Evolutionary conservation across 352 stramenopile genomes (phyloP), one percentile per base, ranked within the genome.

Genomic region (Pythium coloratum): DNA sequence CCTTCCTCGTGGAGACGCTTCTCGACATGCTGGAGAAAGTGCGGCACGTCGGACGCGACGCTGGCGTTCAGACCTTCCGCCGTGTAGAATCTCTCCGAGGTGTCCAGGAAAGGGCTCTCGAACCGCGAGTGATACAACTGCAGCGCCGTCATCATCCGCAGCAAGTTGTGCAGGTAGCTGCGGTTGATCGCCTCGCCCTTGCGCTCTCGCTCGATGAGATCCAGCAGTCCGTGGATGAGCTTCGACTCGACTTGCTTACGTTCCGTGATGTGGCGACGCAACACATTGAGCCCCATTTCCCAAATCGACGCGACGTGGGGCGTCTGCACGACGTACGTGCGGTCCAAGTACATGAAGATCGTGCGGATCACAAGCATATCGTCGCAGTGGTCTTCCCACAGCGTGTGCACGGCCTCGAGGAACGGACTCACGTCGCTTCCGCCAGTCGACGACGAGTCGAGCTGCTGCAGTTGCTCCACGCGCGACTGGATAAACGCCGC

Each of bases 281-380:
- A 64, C 13, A 89, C 46, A 12, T 88, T 79, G 16, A 98, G 77
- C 10, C 92, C 93, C 78, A 98, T 88, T 55, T 98, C 93, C 88
- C 90, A 98, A 56, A 98, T 96, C 44, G 87, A 94, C 28, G 80
- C 77, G 26, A 97, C 81, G 60, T 88, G 86, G 10, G 83, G 77
- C 34, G 86, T 91, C 73, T 93, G 86, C 73, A 96, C 92, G 18
- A 96, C 84, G 69, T 96, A 95, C 50, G 89, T 96, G 38, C 91
- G 82, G 72, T 98, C 93, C 50, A 98, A 70, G 59, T 97, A 98
- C 40, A 98, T 76, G 64, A 98, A 98, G 46, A 98, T 96, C 59
- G 90, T 97, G 56, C 94, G 90, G 62, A 98, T 93, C 42, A 93
- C 94, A 33, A 94, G 83, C 87, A 98, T 92, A 38, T 97, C 87